These are phyloP conservation scores for Globisporangium abappressorium DNA, from an alignment of 352 stramenopile genomes.

Conservation along the genomic window DNA sequence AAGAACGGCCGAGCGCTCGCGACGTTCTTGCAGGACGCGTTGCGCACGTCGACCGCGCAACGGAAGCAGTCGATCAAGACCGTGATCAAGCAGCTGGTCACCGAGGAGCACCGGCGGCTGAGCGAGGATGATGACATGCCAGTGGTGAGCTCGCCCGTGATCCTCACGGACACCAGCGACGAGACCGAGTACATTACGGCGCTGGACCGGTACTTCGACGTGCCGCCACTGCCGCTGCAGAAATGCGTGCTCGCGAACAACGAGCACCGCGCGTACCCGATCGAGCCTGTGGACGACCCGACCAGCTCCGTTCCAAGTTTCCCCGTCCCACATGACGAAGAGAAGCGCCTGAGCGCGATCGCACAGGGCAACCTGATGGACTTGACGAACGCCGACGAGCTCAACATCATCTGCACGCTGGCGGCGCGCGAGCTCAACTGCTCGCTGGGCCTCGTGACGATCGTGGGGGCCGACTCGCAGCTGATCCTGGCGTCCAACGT, in stretches of 20 bases:
- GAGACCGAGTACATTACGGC: slow-evolving; percentile 24
- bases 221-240: neutral
- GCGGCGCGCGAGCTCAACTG: neutral
- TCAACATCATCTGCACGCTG: neutral
- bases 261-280: slow-evolving; percentile 34
- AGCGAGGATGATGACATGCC: neutral
- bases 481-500: neutral
- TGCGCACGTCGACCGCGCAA: neutral
- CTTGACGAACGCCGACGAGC: neutral
- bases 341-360: neutral
- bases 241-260: slow-evolving; percentile 21
- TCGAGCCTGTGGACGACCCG: slow-evolving; percentile 6
- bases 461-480: neutral
- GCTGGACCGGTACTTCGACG: neutral
- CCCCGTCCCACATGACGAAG: neutral
- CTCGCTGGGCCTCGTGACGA: neutral
- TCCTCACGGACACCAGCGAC: slow-evolving; percentile 11
- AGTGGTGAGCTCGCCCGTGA: neutral
- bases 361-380: neutral
- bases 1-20: slow-evolving; percentile 2
- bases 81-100: slow-evolving; percentile 33
- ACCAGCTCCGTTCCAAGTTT: neutral
- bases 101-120: slow-evolving; percentile 15
- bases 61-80: slow-evolving; percentile 21
- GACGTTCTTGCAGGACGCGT: neutral